Evolutionary conservation across 441 rosid species (phyloP).

Genomic region (Aleurites moluccanus): DNA sequence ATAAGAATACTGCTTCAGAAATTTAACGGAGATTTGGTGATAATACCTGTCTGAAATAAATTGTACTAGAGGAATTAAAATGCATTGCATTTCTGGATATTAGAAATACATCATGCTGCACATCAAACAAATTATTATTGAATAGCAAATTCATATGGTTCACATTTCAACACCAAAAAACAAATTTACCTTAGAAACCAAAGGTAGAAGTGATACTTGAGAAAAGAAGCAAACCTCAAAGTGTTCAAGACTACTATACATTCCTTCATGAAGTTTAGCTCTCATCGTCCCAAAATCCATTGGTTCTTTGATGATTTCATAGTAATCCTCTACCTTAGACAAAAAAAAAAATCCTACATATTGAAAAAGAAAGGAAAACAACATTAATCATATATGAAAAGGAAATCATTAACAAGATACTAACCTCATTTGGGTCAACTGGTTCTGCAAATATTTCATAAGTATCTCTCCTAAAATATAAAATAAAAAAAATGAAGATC

Average conservation of each 20-base stretch:
- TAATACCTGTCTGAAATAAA: constrained; percentile 57
- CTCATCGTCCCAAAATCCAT: constrained; percentile 86
- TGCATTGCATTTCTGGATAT: constrained; percentile 63
- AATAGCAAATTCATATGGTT: neutral
- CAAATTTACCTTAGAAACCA: neutral
- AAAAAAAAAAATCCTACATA: constrained; percentile 20
- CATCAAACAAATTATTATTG: neutral
- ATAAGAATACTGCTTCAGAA: constrained; percentile 4
- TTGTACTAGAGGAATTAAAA: constrained; percentile 55
- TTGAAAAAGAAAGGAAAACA: constrained; percentile 11
- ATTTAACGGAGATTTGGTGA: constrained; percentile 11
- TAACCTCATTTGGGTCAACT: constrained; percentile 54
- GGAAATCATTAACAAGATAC: constrained; percentile 17
- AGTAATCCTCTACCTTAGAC: constrained; percentile 54
- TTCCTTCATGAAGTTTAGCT: constrained; percentile 81
- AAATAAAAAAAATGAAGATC: constrained; percentile 11
- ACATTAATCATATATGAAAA: constrained; percentile 1
- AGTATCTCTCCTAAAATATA: constrained; percentile 49
- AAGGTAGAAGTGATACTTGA: constrained; percentile 12
- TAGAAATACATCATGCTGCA: constrained; percentile 58
- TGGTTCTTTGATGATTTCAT: constrained; percentile 60
- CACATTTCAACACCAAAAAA: neutral
- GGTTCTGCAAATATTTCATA: constrained; percentile 63
- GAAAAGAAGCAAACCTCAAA: constrained; percentile 52
- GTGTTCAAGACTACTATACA: constrained; percentile 56